Evolutionary conservation across 2,329 filamentous ascomycete species (phyloP).

Genomic region (Colletotrichum shisoi): DNA sequence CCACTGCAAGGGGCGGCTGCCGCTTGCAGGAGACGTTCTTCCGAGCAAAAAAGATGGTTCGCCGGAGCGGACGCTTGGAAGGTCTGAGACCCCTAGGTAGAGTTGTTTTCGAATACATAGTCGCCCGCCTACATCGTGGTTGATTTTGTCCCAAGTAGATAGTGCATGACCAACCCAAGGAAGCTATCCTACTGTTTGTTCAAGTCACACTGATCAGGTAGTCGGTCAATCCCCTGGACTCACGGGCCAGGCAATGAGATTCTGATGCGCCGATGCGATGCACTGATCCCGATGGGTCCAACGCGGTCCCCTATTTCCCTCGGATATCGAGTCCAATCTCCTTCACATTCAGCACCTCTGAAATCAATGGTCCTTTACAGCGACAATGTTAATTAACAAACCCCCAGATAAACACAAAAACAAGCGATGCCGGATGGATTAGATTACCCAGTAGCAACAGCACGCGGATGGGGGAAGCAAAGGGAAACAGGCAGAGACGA

Average conservation of each 20-base stretch:
- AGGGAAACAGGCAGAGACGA: neutral
- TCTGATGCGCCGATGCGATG: constrained; percentile 10
- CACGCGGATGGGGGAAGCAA: neutral
- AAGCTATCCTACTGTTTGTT: neutral
- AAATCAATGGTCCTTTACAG: neutral
- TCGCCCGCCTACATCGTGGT: neutral
- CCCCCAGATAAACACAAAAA: neutral
- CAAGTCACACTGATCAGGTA: no score
- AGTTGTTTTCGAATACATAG: neutral
- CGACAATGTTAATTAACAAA: neutral
- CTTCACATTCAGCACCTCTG: constrained; percentile 4
- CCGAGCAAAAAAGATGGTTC: constrained; percentile 1
- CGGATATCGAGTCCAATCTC: constrained; percentile 19
- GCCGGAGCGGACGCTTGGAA: constrained; percentile 8
- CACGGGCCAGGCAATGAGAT: constrained; percentile 14
- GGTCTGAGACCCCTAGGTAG: neutral
- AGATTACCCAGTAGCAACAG: neutral
- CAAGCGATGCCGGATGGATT: constrained; percentile 15
- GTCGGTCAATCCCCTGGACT: neutral
- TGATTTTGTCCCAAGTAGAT: neutral
- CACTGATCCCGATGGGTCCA: constrained; percentile 6
- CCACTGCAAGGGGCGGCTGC: neutral
- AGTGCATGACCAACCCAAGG: neutral
- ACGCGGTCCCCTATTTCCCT: constrained; percentile 7
- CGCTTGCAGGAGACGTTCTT: constrained; percentile 3